Evolutionary conservation across 2,329 filamentous ascomycete species (phyloP), one percentile per base, ranked within the genome.

Genomic region (Diaporthe ampelina): DNA sequence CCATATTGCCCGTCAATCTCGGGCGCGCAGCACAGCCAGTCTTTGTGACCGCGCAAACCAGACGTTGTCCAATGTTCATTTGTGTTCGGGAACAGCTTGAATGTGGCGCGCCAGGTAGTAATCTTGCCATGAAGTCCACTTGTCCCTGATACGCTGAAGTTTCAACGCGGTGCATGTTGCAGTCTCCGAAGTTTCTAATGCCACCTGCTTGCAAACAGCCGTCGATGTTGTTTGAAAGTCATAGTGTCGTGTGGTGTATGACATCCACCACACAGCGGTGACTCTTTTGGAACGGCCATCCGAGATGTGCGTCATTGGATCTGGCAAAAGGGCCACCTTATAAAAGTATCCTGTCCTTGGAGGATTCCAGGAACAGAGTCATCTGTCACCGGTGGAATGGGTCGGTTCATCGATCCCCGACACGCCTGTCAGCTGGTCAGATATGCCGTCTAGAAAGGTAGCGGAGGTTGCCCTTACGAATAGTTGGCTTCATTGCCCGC

Each of bases 101-200:
- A 29, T 29, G 32, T 54, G 32, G 63, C n/a, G 19, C 17, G 1
- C 11, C n/a, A 26, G 45, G 19, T 13, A n/a, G 17, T 24, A 24
- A 26, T 32, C 17, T 26, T 40, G 13, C 32, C 32, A 54, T 11
- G 45, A 9, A 29, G 8, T 0, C n/a, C 40, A 0, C 8, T 54
- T 13, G 2, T 26, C 19, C 48, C 35, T 37, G 29, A 67, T 72
- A 29, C n/a, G 40, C 76, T 74, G 40, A 75, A 85, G 86, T 84
- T 81, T 85, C 84, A 79, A 82, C 83, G 85, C 85, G 85, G 85
- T 86, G 84, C 83, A 81, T 79, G 73, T 72, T n/a, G 59, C 43
- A 24, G 19, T n/a, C 5, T 11, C 32, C 21, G 29, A 37, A 24
- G 4, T 37, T 19, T 1, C 6, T 35, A 11, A 17, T 21, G 26